These are phyloP conservation scores for Tardiomyces depauwii DNA, from an alignment of 1,139 yeast species.

Conservation along the genomic window DNA sequence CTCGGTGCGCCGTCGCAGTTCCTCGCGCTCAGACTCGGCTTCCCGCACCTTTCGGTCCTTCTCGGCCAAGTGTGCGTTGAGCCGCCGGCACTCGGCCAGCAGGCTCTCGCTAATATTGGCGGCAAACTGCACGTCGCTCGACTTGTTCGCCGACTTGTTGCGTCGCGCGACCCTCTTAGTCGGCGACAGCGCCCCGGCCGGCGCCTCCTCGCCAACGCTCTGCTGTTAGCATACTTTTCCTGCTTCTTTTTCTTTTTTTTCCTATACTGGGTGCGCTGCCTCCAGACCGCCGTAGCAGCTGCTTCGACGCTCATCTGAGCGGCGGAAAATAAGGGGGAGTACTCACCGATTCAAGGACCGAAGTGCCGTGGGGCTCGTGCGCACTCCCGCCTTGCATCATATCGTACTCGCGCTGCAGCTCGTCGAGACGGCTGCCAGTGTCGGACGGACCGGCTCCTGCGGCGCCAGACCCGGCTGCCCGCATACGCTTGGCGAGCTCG, in stretches of 20 bases:
- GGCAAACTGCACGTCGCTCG: slow-evolving; percentile 61
- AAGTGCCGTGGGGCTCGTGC: no score
- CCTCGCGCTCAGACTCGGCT: background rate
- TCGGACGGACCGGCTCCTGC: background rate
- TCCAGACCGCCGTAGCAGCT: no score
- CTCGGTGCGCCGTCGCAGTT: background rate
- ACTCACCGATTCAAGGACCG: no score
- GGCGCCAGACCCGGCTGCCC: background rate
- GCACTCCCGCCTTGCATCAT: slow-evolving; percentile 2
- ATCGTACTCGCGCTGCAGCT: slow-evolving; percentile 11
- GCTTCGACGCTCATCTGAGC: no score
- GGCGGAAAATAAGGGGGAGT: no score
- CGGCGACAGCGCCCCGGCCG: background rate
- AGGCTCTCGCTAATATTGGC: slow-evolving; percentile 75
- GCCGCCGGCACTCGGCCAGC: slow-evolving; percentile 63
- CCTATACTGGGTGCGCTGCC: no score
- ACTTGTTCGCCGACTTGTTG: slow-evolving; percentile 2
- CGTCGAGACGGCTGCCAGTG: slow-evolving; percentile 2
- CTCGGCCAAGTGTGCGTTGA: slow-evolving; percentile 43
- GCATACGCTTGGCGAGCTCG: slow-evolving; percentile 7
- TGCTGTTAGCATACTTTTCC: no score
- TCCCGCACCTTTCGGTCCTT: slow-evolving; percentile 36
- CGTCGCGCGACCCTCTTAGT: background rate
- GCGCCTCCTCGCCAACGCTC: background rate
- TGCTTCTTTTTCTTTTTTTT: no score